Evolutionary conservation across 148 eudicot species (phyloP).

Genomic region (Bassia scoparia): DNA sequence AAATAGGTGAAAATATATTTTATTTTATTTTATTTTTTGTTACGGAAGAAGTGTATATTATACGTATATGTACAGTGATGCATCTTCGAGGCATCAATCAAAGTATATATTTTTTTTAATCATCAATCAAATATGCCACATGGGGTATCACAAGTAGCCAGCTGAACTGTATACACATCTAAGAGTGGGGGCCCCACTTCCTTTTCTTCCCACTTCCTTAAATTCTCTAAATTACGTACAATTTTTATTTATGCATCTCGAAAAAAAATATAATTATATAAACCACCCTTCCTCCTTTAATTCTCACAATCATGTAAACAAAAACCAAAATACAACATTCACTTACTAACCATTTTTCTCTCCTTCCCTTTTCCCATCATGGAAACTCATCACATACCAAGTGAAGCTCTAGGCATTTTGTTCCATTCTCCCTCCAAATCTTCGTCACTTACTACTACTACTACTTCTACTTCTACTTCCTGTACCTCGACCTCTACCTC

Average conservation of each 20-base stretch:
- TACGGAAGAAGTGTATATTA: no score
- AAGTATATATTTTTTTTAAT: slow-evolving; percentile 12
- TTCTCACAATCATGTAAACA: slow-evolving; percentile 8
- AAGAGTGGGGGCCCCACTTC: slow-evolving; percentile 9
- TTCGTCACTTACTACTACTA: slow-evolving; percentile 9
- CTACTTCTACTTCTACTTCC: neutral
- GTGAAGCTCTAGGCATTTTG: slow-evolving; percentile 16
- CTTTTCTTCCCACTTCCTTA: slow-evolving; percentile 14
- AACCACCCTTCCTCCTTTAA: slow-evolving; percentile 4
- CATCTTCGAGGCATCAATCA: slow-evolving; percentile 29
- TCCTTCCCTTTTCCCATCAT: slow-evolving; percentile 8
- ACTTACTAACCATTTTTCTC: neutral
- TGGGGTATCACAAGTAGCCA: slow-evolving; percentile 20
- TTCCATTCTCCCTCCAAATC: slow-evolving; percentile 10
- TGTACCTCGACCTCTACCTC: slow-evolving; percentile 22
- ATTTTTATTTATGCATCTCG: neutral
- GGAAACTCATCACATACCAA: slow-evolving; percentile 25
- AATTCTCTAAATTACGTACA: neutral
- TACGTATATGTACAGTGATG: neutral
- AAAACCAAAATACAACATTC: neutral
- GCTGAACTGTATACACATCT: slow-evolving; percentile 19
- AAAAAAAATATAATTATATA: slow-evolving; percentile 22
- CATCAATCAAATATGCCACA: slow-evolving; percentile 22
- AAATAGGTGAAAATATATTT: no score
- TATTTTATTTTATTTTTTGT: no score